Percentiles rank a stretch among this genome's conserved stretches.
Evolutionary conservation across 2,329 filamentous ascomycete genomes (phyloP).

Genomic region (Trichoderma hamatum): DNA sequence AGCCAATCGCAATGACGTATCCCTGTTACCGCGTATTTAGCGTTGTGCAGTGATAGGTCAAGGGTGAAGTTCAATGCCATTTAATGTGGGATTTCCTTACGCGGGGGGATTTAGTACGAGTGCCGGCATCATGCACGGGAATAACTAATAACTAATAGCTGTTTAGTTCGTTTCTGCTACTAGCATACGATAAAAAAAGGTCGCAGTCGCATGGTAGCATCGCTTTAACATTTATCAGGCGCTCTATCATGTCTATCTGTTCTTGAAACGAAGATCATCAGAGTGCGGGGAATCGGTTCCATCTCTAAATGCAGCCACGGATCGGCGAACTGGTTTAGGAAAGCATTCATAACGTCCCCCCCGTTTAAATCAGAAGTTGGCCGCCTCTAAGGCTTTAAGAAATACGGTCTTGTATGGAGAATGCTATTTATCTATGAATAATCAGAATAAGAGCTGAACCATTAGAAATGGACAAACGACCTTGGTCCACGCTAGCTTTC

Average conservation of each 20-base stretch:
- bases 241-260: neutral
- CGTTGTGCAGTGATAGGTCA: neutral
- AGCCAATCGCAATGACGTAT: neutral
- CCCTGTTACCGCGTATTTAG: neutral
- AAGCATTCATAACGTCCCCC: neutral
- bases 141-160: too few relatives aligned
- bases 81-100: neutral
- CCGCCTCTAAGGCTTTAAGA: neutral
- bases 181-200: neutral
- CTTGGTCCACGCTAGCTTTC: neutral
- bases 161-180: neutral
- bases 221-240: neutral
- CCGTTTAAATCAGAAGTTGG: neutral
- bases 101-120: neutral
- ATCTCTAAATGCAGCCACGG: neutral
- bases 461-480: neutral
- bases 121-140: neutral
- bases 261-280: neutral
- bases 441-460: neutral
- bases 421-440: neutral
- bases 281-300: neutral
- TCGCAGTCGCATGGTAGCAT: neutral
- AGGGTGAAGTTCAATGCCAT: neutral
- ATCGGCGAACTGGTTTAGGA: conserved; percentile 10
- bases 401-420: neutral